These are phyloP conservation scores for Hyparrhenia diplandra DNA, from an alignment of 176 grass and related monocot species.

Conservation along the genomic window DNA sequence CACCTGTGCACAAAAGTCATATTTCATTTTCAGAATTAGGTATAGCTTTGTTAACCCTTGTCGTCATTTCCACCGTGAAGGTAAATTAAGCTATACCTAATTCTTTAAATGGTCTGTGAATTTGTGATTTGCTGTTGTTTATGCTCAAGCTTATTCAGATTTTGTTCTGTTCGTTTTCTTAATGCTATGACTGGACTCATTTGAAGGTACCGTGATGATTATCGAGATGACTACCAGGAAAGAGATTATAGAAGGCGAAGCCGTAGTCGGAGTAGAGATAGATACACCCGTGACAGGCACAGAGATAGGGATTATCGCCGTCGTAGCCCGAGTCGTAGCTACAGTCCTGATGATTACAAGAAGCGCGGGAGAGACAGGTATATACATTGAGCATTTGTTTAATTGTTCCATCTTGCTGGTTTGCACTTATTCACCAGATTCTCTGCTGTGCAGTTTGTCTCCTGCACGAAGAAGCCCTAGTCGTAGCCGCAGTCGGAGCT, in stretches of 20 bases:
- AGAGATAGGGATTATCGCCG: slow-evolving; percentile 50
- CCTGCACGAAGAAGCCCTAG: slow-evolving; percentile 48
- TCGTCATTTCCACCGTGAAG: too few relatives aligned
- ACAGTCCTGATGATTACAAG: slow-evolving; percentile 64
- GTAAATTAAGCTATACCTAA: background rate
- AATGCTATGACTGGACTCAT: background rate
- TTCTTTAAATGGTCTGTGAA: background rate
- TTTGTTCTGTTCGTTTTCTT: background rate
- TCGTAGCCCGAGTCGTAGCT: slow-evolving; percentile 53
- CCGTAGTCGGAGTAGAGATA: slow-evolving; percentile 32
- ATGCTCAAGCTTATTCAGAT: background rate
- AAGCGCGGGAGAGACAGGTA: slow-evolving; percentile 64
- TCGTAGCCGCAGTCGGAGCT: slow-evolving; percentile 56
- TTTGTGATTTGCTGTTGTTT: background rate
- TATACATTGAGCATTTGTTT: background rate
- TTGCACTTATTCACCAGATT: background rate
- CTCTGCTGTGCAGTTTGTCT: slow-evolving; percentile 25
- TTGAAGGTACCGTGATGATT: slow-evolving; percentile 48
- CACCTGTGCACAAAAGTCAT: too few relatives aligned
- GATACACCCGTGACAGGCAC: slow-evolving; percentile 48
- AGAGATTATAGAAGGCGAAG: slow-evolving; percentile 47
- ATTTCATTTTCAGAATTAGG: too few relatives aligned
- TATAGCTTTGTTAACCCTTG: too few relatives aligned
- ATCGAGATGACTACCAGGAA: slow-evolving; percentile 58
- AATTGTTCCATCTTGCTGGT: background rate